Percentiles rank a stretch among this genome's conserved stretches.
These are phyloP conservation scores for Saccharomyces hybrid DNA, from an alignment of 1,139 yeast species.

Conservation along the genomic window DNA sequence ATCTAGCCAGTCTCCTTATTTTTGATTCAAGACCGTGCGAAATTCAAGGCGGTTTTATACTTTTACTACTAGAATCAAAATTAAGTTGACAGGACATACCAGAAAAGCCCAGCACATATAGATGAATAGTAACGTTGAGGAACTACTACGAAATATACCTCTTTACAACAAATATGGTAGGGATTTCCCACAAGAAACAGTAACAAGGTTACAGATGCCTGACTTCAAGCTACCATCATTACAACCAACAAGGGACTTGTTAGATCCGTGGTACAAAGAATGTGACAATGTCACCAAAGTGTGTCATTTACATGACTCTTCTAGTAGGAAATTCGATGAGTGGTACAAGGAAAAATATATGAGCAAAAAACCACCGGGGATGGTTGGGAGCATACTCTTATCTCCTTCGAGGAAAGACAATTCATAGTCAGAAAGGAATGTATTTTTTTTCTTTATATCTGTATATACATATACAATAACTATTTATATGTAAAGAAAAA, in stretches of 20 bases:
- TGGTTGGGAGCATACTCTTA: conserved; percentile 16
- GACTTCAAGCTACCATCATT: conserved; percentile 16
- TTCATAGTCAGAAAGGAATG: neutral
- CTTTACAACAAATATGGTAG: conserved; percentile 21
- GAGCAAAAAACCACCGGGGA: conserved; percentile 28
- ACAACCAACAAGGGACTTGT: conserved; percentile 19
- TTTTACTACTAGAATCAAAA: neutral
- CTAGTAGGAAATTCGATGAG: conserved; percentile 16
- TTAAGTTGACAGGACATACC: neutral
- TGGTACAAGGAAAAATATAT: conserved; percentile 24
- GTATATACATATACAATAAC: neutral
- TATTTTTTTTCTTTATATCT: neutral
- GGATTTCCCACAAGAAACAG: conserved; percentile 16
- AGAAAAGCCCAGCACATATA: neutral
- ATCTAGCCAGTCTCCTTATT: neutral
- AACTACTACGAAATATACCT: conserved; percentile 19
- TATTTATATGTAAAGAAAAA: conserved; percentile 5
- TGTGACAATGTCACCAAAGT: conserved; percentile 15
- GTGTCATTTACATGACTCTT: conserved; percentile 13
- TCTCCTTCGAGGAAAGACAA: conserved; percentile 19
- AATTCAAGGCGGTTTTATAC: neutral
- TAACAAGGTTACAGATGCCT: conserved; percentile 13
- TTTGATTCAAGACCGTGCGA: neutral
- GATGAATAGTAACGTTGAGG: conserved; percentile 12
- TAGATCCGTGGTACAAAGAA: conserved; percentile 28